Conservation (phyloP, 148 eudicot genomes). For the Diospyros lotus region DNA sequence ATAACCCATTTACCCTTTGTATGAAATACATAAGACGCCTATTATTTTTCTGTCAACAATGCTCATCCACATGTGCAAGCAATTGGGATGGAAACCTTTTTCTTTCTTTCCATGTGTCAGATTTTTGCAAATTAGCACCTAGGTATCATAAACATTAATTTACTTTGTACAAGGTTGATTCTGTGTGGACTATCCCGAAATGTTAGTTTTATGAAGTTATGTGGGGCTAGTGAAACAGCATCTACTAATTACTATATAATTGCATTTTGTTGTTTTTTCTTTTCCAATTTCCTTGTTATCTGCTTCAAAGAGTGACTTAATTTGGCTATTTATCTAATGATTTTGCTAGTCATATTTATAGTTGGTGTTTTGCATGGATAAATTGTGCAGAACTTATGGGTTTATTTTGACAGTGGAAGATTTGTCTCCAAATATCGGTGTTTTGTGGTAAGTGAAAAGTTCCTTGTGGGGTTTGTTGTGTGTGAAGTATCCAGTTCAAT, state of each 20-base stretch:
- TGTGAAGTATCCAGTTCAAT: neutral
- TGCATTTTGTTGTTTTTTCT: too few species aligned
- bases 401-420: slow-evolving; percentile 91
- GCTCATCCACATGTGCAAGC: neutral
- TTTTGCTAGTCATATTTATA: neutral
- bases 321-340: neutral
- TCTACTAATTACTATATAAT: too few species aligned
- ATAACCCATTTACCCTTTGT: neutral
- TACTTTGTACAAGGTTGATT: neutral
- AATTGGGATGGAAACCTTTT: neutral
- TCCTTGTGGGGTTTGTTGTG: neutral
- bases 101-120: neutral
- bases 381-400: slow-evolving; percentile 73
- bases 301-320: neutral
- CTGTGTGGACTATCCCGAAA: neutral
- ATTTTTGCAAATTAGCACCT: neutral
- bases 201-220: neutral
- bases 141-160: neutral
- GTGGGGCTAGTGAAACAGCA: too few species aligned
- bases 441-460: slow-evolving; percentile 62
- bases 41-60: neutral
- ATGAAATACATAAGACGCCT: too few species aligned
- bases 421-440: slow-evolving; percentile 91
- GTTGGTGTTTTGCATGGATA: slow-evolving; percentile 8
- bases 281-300: neutral